A percentile compares a stretch with the other conserved stretches of the same genome.
These are phyloP conservation scores for Stemphylium vesicarium DNA, from an alignment of 2,329 filamentous ascomycete species.

Conservation along the genomic window DNA sequence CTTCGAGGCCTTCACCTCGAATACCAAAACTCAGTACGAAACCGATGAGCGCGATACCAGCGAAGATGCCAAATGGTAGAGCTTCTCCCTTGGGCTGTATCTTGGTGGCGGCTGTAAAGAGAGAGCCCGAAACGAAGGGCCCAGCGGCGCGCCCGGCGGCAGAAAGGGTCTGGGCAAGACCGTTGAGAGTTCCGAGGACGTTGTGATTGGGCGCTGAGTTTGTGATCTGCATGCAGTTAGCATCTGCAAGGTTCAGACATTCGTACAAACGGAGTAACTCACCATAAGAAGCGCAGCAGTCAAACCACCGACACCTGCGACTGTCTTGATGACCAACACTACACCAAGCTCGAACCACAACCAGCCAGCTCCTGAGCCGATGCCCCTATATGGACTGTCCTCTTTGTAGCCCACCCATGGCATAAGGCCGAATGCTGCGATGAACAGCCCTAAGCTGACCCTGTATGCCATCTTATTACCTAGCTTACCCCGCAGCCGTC, in stretches of 20 bases:
- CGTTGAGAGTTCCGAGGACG: conserved; percentile 88
- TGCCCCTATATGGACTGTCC: conserved; percentile 57
- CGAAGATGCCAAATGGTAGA: conserved; percentile 86
- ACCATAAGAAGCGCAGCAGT: conserved; percentile 89
- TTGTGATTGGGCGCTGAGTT: conserved; percentile 88
- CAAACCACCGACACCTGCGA: conserved; percentile 86
- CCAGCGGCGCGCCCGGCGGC: conserved; percentile 88
- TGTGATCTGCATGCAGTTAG: conserved; percentile 69
- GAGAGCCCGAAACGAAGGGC: conserved; percentile 82
- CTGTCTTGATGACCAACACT: conserved; percentile 85
- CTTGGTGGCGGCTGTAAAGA: conserved; percentile 80
- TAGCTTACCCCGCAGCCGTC: conserved; percentile 74
- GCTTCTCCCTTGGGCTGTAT: conserved; percentile 82
- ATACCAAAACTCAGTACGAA: conserved; percentile 83
- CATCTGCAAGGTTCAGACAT: background rate
- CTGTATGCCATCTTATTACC: conserved; percentile 89
- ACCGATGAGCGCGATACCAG: conserved; percentile 78
- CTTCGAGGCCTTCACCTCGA: conserved; percentile 65
- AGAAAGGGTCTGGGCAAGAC: conserved; percentile 90
- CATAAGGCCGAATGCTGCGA: conserved; percentile 83
- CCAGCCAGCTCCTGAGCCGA: conserved; percentile 68
- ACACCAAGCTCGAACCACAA: conserved; percentile 81
- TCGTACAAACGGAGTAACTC: conserved; percentile 46
- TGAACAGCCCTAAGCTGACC: conserved; percentile 77
- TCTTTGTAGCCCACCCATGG: conserved; percentile 85